Evolutionary conservation across 106 monocot species (phyloP), one percentile per base, ranked within the genome.

Genomic region (Triglochin maritima): DNA sequence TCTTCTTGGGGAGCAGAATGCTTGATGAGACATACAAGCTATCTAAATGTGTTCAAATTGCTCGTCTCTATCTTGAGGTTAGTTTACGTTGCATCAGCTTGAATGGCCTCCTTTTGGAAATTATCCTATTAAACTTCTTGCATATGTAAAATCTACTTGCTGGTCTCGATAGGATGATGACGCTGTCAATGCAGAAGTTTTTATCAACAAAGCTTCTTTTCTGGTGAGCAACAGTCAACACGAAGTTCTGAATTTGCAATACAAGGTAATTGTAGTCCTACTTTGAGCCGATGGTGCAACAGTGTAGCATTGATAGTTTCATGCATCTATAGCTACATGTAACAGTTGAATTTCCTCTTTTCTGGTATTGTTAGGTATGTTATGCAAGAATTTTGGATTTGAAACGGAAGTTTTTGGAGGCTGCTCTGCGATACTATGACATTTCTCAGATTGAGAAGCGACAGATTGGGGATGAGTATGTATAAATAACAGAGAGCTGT

Each of bases 191-290:
- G 98, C 98, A 47, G 98, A 92, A 74, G 86, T 80, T 71, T 98
- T 88, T 62, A 92, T 98, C 56, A 98, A 98, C 71, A 98, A 98
- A 79, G 98, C 98, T 82, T 98, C 98, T 45, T 98, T 98, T 71
- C 75, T 98, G 65, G 98, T 98, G 62, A 88, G 77, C 70, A 88
- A 68, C 65, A 98, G 98, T 69, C 84, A 74, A 51, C 83, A 98
- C 60, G 98, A 98, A 74, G 86, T 92, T 47, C 73, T 98, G 47
- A 92, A 86, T 71, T 75, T 98, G 71, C 88, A 98, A 45, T 98
- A 98, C 73, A 98, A 98, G 92, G 98, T 92, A 55, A 29, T 17
- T 9, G 60, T 71, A 3, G 6, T 41, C 52, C 52, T 51, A 17
- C 50, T 51, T 66, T 8, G 13, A 41, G 50, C 9, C 50, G 42